Evolutionary conservation across 371 early-diverging fungal genomes (phyloP), one percentile per base, ranked within the genome.

Genomic region (Mucor irregularis): DNA sequence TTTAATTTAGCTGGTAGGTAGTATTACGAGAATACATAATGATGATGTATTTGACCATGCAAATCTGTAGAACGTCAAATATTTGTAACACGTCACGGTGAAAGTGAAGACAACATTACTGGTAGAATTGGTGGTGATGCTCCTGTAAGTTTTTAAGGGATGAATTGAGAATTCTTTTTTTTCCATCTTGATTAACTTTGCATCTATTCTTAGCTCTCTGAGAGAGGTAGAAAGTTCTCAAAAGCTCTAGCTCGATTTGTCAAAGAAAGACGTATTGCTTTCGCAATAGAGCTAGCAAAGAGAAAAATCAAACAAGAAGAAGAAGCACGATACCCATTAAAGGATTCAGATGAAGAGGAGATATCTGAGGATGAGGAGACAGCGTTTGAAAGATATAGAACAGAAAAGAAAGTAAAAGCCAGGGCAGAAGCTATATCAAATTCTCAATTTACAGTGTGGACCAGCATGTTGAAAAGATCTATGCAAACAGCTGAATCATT

Each of bases 21-120:
- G 10, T 34, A n/a, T n/a, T n/a, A n/a, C n/a, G n/a, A n/a, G n/a
- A n/a, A n/a, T n/a, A n/a, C n/a, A n/a, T 34, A 1, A 44, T 30
- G 0, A 0, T 22, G 3, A n/a, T 25, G 8, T 49, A 14, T 37
- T 4, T 34, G 35, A 39, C 39, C 21, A 39, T 9, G 21, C 19
- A 31, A 30, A 33, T 34, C n/a, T n/a, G 19, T 79, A 71, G 81
- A 87, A 44, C 77, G 93, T 21, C 85, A 84, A 50, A 88, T 92
- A 37, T 92, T 88, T 80, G 71, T 92, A 19, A 90, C 91, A 14
- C 76, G 93, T 22, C 94, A 92, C 68, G 93, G 94, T 22, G 89
- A 92, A 53, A 84, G 85, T 60, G 60, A 62, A 29, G 85, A 86
- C 49, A 86, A 84, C 53, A 38, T 78, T 13, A 44, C 61, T 1